Evolutionary conservation across 1,139 yeast species (phyloP), one percentile per base, ranked within the genome.

Genomic region (Debaryomycetaceae sp.): DNA sequence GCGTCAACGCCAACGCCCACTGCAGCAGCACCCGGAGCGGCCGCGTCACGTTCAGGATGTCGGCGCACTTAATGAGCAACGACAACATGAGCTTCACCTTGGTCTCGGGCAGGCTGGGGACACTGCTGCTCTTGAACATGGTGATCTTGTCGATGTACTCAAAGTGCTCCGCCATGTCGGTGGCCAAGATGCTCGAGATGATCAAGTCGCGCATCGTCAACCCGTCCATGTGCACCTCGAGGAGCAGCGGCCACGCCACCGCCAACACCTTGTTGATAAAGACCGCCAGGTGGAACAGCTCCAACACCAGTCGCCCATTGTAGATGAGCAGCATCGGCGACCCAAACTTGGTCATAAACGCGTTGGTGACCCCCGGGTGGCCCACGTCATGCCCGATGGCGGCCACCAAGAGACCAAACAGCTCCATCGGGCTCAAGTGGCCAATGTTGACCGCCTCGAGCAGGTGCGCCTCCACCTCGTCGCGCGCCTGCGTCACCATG

Each of bases 331-430:
- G 75, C 16, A 85, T 64, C 6, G 89, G 88, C 1, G 94, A 72
- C n/a, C 70, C 56, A 44, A 75, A 56, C 37, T 72, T 64, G 19
- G 71, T 65, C 57, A 89, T 61, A 42, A 86, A 79, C 27, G 78
- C 76, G 54, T 88, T 86, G 9, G 95, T 86, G 13, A 88, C 79
- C 1, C 97, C 98, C 0, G 98, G 97, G 54, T 91, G 98, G 14
- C 96, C 95, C 19, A 85, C 79, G 56, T 91, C 98, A 56, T 91
- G 98, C 29, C 98, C 97, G 30, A 89, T 61, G 1, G 96, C 95
- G 1, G 96, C 85, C 16, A 88, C 66, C 26, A 85, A 65, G 17
- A 86, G 59, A 1, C 79, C 75, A 27, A 79, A 56, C 1, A 74
- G 63, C 46, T 78, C 81, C 16, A 66, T 42, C 1, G 77, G 66